phyloP scores from a whole-genome alignment of 108 stramenopile genomes.

The Poteriospumella lacustris region DNA sequence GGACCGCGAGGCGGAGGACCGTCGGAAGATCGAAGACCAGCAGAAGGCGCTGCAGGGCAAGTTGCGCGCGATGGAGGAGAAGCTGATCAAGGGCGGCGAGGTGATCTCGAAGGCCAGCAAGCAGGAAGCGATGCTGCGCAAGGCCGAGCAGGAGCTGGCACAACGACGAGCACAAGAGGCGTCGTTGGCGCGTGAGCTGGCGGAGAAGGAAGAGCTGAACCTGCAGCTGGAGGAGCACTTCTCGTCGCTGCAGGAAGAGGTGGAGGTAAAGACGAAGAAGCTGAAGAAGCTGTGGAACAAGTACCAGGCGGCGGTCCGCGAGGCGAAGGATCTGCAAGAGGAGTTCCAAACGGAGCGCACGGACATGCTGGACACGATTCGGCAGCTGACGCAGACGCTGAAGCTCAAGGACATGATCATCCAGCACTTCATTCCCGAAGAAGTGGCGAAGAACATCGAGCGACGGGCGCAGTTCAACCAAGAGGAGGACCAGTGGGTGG shows the following conservation, averaged over 20 bases:
- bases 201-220: conserved; percentile 58
- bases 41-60: conserved; percentile 57
- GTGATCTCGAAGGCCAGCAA: conserved; percentile 74
- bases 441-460: conserved; percentile 11
- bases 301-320: conserved; percentile 61
- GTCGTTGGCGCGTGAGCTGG: conserved; percentile 57
- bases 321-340: conserved; percentile 64
- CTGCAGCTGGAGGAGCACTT: conserved; percentile 64
- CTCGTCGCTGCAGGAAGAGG: conserved; percentile 61
- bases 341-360: conserved; percentile 72
- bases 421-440: conserved; percentile 25
- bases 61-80: conserved; percentile 73
- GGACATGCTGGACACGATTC: conserved; percentile 73
- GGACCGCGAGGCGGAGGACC: conserved; percentile 61
- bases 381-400: conserved; percentile 68
- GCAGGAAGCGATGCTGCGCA: conserved; percentile 72
- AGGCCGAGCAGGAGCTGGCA: conserved; percentile 68
- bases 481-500: conserved; percentile 16
- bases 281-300: conserved; percentile 71
- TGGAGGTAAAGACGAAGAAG: conserved; percentile 71
- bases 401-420: conserved; percentile 75
- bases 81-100: conserved; percentile 65
- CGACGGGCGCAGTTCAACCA: not conserved
- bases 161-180: conserved; percentile 61
- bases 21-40: conserved; percentile 61